Evolutionary conservation across 2,329 filamentous ascomycete species (phyloP).

Genomic region (Penicillium vulpinum): DNA sequence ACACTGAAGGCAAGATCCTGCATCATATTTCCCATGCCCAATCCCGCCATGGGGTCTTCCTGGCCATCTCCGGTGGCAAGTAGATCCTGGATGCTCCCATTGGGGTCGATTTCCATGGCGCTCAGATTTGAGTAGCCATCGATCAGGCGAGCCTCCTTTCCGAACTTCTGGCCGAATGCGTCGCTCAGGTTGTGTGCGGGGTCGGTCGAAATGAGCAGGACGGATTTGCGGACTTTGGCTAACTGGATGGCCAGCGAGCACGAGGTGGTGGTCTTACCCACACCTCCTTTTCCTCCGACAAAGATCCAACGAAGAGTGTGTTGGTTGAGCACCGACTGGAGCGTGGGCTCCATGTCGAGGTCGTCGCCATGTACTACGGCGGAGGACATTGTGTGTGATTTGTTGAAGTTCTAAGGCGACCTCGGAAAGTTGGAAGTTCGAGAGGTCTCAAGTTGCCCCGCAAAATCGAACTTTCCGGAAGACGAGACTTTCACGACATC

Average conservation of each 20-base stretch:
- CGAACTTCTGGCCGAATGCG: slow-evolving; percentile 98
- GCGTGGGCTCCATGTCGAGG: slow-evolving; percentile 76
- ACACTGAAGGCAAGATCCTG: slow-evolving; percentile 96
- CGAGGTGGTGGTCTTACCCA: slow-evolving; percentile 99
- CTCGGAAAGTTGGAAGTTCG: slow-evolving; percentile 6
- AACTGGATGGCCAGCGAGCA: slow-evolving; percentile 98
- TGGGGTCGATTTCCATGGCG: slow-evolving; percentile 99
- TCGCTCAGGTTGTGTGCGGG: slow-evolving; percentile 97
- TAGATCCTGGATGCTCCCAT: slow-evolving; percentile 94
- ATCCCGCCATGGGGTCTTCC: slow-evolving; percentile 66
- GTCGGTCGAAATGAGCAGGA: slow-evolving; percentile 96
- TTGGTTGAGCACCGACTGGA: slow-evolving; percentile 93
- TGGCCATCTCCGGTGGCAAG: slow-evolving; percentile 72
- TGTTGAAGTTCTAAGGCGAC: not conserved
- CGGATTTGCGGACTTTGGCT: slow-evolving; percentile 88
- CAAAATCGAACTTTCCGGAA: slow-evolving; percentile 39
- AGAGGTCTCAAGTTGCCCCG: slow-evolving; percentile 22
- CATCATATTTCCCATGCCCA: slow-evolving; percentile 91
- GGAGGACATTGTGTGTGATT: slow-evolving; percentile 40
- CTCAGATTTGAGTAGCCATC: slow-evolving; percentile 91
- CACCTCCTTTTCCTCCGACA: slow-evolving; percentile 95
- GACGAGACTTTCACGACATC: slow-evolving; percentile 3
- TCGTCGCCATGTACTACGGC: slow-evolving; percentile 59
- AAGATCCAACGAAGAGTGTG: slow-evolving; percentile 98
- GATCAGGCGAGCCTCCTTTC: slow-evolving; percentile 92